Base-by-base conservation (phyloP, 306 rosid genomes). In the Ceratonia siliqua region DNA sequence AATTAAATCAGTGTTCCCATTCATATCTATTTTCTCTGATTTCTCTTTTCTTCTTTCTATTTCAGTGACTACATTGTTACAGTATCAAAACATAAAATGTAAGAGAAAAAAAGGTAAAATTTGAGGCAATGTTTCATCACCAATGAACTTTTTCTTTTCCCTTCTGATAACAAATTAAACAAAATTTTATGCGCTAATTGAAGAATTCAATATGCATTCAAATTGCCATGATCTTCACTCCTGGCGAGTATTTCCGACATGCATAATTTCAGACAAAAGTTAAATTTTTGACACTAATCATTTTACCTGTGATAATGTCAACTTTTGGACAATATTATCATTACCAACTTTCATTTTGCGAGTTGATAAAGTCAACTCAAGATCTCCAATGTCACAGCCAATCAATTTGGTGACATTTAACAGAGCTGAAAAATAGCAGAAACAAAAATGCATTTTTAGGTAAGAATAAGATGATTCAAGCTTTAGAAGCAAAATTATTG, bases 341-440 rank as follows among this genome's bases (percentile, higher is more conserved):
- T 82, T 90, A 41, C 97, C 93, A 81, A 92, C 96, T 82, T 84
- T 88, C 99, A 95, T 95, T 64, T 90, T 95, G 65, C 96, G 96
- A 85, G 89, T 90, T 68, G 97, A 83, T 79, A 95, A 84, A 70
- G 99, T 87, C 76, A 87, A 74, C 68, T 87, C 86, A 69, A 95
- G 96, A 57, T 89, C 96, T 85, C 83, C 99, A 82, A 79, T 72
- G 22, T 87, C 82, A 79, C 98, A 95, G 12, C 86, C 93, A 79
- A 95, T 81, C 88, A 95, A 81, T 70, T 90, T 86, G 67, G 98
- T 88, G 39, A 81, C 88, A 27, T 78, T 88, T 46, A 52, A 61
- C 75, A 95, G 71, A 79, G 93, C 99, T 95, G 87, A 41, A 87
- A 84, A 55, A 55, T 73, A 74, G 52, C 77, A 43, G 61, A 73